phyloP scores from a whole-genome alignment of 345 rosid genomes.

The Leavenworthia alabamica region DNA sequence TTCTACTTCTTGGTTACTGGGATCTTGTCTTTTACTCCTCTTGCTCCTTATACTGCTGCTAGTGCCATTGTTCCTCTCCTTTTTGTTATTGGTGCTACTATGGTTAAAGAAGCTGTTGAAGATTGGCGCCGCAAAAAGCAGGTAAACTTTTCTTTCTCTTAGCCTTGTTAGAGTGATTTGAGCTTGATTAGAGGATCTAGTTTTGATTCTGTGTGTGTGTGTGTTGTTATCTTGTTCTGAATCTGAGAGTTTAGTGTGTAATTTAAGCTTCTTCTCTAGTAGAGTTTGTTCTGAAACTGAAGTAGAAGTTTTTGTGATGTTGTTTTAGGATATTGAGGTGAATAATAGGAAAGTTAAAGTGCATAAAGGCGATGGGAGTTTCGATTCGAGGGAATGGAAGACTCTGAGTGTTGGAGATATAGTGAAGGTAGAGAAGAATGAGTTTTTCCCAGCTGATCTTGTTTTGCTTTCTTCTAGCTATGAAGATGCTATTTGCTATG shows the following conservation, averaged over 20 bases:
- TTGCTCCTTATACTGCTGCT: constrained; percentile 63
- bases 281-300: background rate
- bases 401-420: constrained; percentile 77
- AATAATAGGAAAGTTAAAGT: constrained; percentile 69
- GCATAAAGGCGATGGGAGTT: constrained; percentile 47
- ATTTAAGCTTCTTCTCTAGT: background rate
- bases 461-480: constrained; percentile 78
- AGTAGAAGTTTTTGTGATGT: background rate
- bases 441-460: constrained; percentile 84
- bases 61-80: constrained; percentile 69
- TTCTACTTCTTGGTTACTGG: constrained; percentile 75
- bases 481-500: constrained; percentile 84
- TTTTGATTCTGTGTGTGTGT: constrained; percentile 1
- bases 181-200: background rate
- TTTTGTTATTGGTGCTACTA: constrained; percentile 65
- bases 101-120: constrained; percentile 84
- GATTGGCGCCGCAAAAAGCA: constrained; percentile 81
- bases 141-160: constrained; percentile 37
- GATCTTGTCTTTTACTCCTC: constrained; percentile 60
- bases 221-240: too few species aligned
- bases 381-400: constrained; percentile 56
- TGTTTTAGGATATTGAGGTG: constrained; percentile 66
- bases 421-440: constrained; percentile 77
- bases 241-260: background rate
- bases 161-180: background rate